Evolutionary conservation across 345 rosid species (phyloP), one percentile per base, ranked within the genome.

Genomic region (Citrus medica): DNA sequence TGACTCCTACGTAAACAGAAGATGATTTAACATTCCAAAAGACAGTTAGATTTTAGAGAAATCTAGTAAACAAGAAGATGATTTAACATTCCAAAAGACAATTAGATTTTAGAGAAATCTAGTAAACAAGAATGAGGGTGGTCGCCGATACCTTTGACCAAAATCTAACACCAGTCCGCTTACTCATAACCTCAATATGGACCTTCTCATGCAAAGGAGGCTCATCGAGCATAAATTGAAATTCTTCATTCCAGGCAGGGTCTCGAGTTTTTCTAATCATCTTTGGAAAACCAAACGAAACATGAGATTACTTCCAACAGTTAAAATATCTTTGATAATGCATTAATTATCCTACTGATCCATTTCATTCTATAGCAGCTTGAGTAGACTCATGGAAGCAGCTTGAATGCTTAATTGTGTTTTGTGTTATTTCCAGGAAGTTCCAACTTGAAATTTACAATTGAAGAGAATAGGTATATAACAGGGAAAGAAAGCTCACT

Each of bases 211-310:
- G 81, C 64, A 89, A 16, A 32, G 97, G 97, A 17, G 94, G 91
- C 77, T 85, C 89, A 79, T 90, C 97, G 3, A 92, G 84, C 74
- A 80, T 89, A 59, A 86, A 92, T 67, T 88, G 82, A 53, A 92
- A 92, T 68, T 92, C 94, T 68, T 92, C 97, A 7, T 87, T 86
- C 97, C 97, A 92, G 10, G 79, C 78, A 14, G 97, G 97, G 71
- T 90, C 81, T 0, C 94, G 88, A 53, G 86, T 86, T 82, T 81
- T 90, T 79, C 78, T 87, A 14, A 89, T 71, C 89, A 81, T 83
- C 97, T 90, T 84, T 42, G 68, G 62, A 80, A 28, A 37, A 71
- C 68, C 21, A 59, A 59, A 46, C 77, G 60, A 77, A 30, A 21
- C 28, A 51, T 21, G 24, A 75, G 24, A 64, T 6, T 9, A n/a